These are phyloP conservation scores for Agapanthus africanus DNA, from an alignment of 106 monocot genomes.

Conservation along the genomic window DNA sequence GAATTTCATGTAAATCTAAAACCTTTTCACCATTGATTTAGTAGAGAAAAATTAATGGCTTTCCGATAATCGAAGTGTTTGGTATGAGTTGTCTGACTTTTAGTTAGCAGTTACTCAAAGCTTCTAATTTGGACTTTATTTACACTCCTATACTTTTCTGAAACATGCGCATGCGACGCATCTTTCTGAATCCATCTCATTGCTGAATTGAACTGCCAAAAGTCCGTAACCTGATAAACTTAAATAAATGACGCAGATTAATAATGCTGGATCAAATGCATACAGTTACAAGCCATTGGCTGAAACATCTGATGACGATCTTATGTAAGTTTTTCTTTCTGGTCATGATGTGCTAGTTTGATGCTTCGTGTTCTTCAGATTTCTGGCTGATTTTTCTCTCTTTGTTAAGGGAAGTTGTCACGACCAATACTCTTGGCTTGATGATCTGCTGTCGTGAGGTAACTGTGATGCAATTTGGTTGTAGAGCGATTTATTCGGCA, in stretches of 20 bases:
- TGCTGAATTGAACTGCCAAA: not conserved
- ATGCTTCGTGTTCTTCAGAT: not conserved
- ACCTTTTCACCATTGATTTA: no score
- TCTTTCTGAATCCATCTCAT: not conserved
- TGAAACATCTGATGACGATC: slow-evolving; percentile 85
- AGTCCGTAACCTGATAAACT: not conserved
- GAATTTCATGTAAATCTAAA: no score
- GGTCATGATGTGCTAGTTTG: not conserved
- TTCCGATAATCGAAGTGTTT: no score
- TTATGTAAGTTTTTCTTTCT: slow-evolving; percentile 16
- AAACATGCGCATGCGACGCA: not conserved
- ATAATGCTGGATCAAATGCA: slow-evolving; percentile 99
- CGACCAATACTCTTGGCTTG: slow-evolving; percentile 94
- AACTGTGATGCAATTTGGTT: slow-evolving; percentile 3
- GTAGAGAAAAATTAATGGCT: no score
- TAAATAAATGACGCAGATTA: slow-evolving; percentile 23
- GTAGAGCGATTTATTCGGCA: not conserved
- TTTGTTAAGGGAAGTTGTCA: slow-evolving; percentile 84
- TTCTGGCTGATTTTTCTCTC: slow-evolving; percentile 2
- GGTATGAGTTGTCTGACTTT: not conserved
- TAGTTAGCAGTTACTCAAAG: not conserved
- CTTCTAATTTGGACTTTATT: not conserved
- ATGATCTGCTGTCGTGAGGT: slow-evolving; percentile 99
- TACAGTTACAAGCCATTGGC: slow-evolving; percentile 87
- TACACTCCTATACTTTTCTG: not conserved